A percentile compares a stretch with the other conserved stretches of the same genome.
Conservation (phyloP, 306 rosid species). For the Canavalia gladiata region DNA sequence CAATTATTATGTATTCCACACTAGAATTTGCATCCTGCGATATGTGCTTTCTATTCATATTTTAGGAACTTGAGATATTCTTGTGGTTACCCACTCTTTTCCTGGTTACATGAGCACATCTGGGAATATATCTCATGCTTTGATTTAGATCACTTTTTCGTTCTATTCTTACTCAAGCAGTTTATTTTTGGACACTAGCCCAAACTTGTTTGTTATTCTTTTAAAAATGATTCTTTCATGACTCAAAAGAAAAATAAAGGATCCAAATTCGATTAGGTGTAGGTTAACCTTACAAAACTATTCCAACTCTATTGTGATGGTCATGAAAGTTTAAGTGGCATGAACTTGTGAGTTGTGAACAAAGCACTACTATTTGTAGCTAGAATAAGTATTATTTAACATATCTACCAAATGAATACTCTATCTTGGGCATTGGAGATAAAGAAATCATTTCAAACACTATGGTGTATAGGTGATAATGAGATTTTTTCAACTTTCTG, state of each 20-base stretch:
- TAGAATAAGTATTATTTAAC: slow-evolving; percentile 3
- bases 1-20: slow-evolving; percentile 1
- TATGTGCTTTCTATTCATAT: neutral
- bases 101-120: slow-evolving; percentile 4
- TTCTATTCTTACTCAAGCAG: neutral
- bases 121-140: slow-evolving; percentile 24
- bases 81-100: neutral
- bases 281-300: slow-evolving; percentile 16
- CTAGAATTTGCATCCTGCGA: neutral
- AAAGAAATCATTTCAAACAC: neutral
- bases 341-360: neutral
- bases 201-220: neutral
- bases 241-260: neutral
- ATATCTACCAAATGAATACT: neutral
- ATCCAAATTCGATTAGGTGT: slow-evolving; percentile 11
- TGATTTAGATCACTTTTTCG: neutral
- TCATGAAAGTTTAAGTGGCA: neutral
- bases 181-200: neutral
- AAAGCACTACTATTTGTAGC: slow-evolving; percentile 11
- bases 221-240: slow-evolving; percentile 16
- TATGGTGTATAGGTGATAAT: slow-evolving; percentile 4
- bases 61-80: slow-evolving; percentile 8
- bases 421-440: slow-evolving; percentile 4
- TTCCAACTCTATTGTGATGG: slow-evolving; percentile 2
- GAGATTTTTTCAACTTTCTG: neutral